Conservation (phyloP, 371 early-diverging fungal genomes). For the Lichtheimia ornata region DNA sequence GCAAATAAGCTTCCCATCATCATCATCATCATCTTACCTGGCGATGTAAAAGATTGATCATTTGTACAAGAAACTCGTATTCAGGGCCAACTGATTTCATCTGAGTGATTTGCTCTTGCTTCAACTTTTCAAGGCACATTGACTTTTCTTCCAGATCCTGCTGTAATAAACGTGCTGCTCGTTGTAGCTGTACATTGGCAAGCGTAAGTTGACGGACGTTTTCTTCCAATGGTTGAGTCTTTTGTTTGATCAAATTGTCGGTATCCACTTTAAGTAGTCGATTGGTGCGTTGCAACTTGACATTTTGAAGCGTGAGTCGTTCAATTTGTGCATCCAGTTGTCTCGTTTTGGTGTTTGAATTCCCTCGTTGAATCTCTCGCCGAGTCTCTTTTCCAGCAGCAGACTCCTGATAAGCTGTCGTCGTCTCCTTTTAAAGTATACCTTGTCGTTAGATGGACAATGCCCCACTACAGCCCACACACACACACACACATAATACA, state of each 20-base stretch:
- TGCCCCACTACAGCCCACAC: neutral
- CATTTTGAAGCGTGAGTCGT: constrained; percentile 45
- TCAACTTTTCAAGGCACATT: constrained; percentile 14
- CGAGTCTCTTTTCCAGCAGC: neutral
- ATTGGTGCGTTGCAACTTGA: constrained; percentile 50
- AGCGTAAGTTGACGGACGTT: constrained; percentile 41
- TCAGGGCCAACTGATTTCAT: constrained; percentile 55
- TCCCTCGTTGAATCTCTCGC: constrained; percentile 44
- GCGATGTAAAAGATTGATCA: constrained; percentile 44
- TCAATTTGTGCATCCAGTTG: constrained; percentile 50
- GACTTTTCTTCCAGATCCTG: constrained; percentile 44
- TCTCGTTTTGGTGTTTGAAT: constrained; percentile 37
- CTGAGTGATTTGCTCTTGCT: constrained; percentile 38
- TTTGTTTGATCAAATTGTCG: constrained; percentile 51
- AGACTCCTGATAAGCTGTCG: neutral
- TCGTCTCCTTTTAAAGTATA: too few relatives aligned
- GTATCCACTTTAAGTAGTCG: constrained; percentile 52
- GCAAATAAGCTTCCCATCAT: too few relatives aligned
- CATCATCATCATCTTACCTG: constrained; percentile 43
- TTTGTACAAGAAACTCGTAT: constrained; percentile 54
- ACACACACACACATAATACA: neutral
- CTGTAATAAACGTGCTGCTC: constrained; percentile 39
- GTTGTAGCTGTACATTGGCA: constrained; percentile 46
- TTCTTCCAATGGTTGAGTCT: constrained; percentile 43
- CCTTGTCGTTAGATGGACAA: neutral